These are phyloP conservation scores for Neofusicoccum kwambonambiense DNA, from an alignment of 2,329 filamentous ascomycete species.

Conservation along the genomic window DNA sequence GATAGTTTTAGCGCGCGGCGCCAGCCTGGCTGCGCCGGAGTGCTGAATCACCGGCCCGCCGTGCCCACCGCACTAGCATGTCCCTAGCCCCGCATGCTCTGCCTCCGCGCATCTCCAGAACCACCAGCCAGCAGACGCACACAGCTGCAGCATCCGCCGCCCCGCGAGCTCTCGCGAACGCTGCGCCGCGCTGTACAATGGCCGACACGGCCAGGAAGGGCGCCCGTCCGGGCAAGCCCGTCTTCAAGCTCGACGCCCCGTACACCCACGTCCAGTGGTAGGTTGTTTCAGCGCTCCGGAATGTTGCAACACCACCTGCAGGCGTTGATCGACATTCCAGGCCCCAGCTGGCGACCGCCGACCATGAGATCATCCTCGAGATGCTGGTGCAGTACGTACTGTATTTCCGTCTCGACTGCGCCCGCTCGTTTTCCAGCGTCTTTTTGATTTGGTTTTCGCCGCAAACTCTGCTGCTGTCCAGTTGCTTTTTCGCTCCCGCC, in stretches of 20 bases:
- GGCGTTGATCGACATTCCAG: slow-evolving; percentile 40
- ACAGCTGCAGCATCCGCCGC: background rate
- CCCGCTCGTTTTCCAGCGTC: background rate
- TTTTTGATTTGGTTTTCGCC: background rate
- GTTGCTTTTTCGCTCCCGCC: slow-evolving; percentile 6
- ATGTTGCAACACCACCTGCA: slow-evolving; percentile 9
- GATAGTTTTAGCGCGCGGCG: background rate
- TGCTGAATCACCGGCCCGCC: background rate
- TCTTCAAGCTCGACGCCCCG: slow-evolving; percentile 66
- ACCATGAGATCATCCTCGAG: slow-evolving; percentile 65
- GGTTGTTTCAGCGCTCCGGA: slow-evolving; percentile 21
- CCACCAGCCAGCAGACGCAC: background rate
- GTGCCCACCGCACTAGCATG: background rate
- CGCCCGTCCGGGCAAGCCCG: slow-evolving; percentile 28
- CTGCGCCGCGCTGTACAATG: background rate
- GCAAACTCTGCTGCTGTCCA: background rate
- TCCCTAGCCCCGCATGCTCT: too few relatives aligned
- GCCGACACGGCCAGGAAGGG: background rate
- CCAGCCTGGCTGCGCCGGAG: background rate
- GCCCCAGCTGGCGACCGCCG: slow-evolving; percentile 57
- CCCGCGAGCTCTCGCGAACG: too few relatives aligned
- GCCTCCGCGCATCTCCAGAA: too few relatives aligned
- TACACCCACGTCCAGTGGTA: slow-evolving; percentile 63
- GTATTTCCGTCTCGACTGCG: background rate
- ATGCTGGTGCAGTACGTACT: slow-evolving; percentile 44